A percentile compares a stretch with the other conserved stretches of the same genome.
Evolutionary conservation across 305 asterid genomes (phyloP).

Genomic region (Fraxinus greggii): DNA sequence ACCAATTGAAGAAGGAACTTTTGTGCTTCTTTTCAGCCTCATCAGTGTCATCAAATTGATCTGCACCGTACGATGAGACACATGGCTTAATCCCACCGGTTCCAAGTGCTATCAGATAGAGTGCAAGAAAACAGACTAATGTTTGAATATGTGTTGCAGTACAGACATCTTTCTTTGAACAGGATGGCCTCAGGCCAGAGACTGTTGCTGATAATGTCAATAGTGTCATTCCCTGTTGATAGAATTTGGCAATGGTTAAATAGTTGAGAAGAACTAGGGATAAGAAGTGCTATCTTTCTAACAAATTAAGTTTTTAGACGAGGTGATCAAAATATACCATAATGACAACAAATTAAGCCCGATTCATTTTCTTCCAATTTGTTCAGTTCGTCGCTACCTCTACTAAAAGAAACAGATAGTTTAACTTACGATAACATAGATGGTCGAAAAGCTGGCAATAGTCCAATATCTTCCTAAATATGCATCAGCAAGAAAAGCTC

Average conservation of each 20-base stretch:
- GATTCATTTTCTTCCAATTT: background rate
- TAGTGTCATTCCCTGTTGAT: constrained; percentile 75
- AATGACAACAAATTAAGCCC: background rate
- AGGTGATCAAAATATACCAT: background rate
- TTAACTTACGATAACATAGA: constrained; percentile 68
- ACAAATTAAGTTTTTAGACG: background rate
- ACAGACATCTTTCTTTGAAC: constrained; percentile 42
- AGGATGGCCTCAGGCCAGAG: constrained; percentile 61
- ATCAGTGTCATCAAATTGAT: constrained; percentile 76
- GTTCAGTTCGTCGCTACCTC: background rate
- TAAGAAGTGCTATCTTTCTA: background rate
- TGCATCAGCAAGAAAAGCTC: constrained; percentile 88
- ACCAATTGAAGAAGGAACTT: constrained; percentile 78
- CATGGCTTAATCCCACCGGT: constrained; percentile 88
- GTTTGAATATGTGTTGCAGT: constrained; percentile 52
- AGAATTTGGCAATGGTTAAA: background rate
- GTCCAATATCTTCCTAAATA: constrained; percentile 88
- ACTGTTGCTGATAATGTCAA: constrained; percentile 77
- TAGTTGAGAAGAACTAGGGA: background rate
- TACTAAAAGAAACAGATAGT: background rate
- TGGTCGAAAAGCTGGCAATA: constrained; percentile 67
- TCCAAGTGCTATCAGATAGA: constrained; percentile 73
- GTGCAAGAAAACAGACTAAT: constrained; percentile 52
- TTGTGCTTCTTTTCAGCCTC: constrained; percentile 62
- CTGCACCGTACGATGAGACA: constrained; percentile 83